Conservation (phyloP, 2,329 filamentous ascomycete species). For the Ophiostoma sp. region DNA sequence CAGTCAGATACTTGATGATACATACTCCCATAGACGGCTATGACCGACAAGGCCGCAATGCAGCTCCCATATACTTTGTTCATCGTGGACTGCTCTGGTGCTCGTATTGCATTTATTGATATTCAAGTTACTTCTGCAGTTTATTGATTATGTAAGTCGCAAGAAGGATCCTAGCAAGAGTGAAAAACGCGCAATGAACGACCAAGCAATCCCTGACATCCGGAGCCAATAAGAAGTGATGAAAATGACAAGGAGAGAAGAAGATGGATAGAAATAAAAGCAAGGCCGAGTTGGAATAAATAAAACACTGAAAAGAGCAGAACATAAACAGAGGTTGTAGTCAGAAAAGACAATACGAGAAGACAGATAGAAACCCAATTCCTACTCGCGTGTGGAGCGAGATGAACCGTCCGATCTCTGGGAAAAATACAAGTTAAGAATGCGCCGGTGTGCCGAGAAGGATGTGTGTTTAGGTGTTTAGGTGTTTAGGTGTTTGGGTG, state of each 20-base stretch:
- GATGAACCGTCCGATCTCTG: neutral
- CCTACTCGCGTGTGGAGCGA: neutral
- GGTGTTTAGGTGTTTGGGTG: no score
- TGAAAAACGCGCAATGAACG: neutral
- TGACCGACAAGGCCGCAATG: no score
- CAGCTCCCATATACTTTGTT: no score
- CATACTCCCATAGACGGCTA: no score
- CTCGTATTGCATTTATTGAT: neutral
- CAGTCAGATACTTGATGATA: no score
- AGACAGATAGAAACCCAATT: neutral
- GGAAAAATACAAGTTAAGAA: constrained; percentile 1
- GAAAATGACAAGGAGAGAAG: constrained; percentile 11
- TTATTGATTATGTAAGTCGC: neutral
- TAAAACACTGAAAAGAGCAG: constrained; percentile 1
- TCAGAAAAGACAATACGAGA: neutral
- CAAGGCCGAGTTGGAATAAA: constrained; percentile 4
- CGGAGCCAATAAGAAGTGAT: neutral
- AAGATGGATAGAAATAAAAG: constrained; percentile 12
- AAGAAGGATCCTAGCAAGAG: neutral
- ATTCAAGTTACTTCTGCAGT: neutral
- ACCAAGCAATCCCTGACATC: neutral
- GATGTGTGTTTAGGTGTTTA: neutral
- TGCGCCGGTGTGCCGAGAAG: constrained; percentile 1
- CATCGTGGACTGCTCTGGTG: no score
- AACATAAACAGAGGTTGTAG: neutral